Evolutionary conservation across 768 basidiomycete genomes (phyloP).

Genomic region (Leccinum rimulosum): DNA sequence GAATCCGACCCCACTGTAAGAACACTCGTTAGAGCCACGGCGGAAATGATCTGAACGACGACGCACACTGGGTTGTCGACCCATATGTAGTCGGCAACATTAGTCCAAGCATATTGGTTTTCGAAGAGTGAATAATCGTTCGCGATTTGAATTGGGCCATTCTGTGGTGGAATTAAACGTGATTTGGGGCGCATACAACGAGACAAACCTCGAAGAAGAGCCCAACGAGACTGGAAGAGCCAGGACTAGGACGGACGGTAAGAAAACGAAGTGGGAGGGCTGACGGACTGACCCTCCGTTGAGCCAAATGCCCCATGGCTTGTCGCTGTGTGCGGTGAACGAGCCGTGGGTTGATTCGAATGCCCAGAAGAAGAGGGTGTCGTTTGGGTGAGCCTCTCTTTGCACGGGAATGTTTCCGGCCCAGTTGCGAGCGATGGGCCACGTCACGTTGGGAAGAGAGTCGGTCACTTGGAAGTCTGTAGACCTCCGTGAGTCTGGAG

Average conservation of each 20-base stretch:
- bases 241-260: conserved; percentile 44
- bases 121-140: conserved; percentile 46
- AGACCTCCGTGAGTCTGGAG: not conserved
- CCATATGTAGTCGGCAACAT: conserved; percentile 66
- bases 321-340: conserved; percentile 41
- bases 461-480: conserved; percentile 60
- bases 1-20: conserved; percentile 53
- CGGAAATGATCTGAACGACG: not conserved
- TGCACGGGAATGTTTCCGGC: conserved; percentile 66
- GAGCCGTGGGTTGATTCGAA: conserved; percentile 58
- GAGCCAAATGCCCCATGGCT: conserved; percentile 74
- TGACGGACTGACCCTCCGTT: conserved; percentile 57
- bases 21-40: conserved; percentile 4
- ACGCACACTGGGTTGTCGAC: conserved; percentile 67
- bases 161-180: conserved; percentile 37
- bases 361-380: conserved; percentile 66
- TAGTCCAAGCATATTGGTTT: conserved; percentile 59
- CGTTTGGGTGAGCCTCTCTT: conserved; percentile 56
- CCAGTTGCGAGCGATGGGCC: conserved; percentile 48
- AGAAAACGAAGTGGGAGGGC: too few relatives aligned
- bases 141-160: conserved; percentile 64
- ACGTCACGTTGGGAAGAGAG: conserved; percentile 60
- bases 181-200: not conserved
- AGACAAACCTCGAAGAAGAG: conserved; percentile 60
- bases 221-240: conserved; percentile 67